phyloP scores from a whole-genome alignment of 2,329 filamentous ascomycete genomes.

The Botrytis porri region DNA sequence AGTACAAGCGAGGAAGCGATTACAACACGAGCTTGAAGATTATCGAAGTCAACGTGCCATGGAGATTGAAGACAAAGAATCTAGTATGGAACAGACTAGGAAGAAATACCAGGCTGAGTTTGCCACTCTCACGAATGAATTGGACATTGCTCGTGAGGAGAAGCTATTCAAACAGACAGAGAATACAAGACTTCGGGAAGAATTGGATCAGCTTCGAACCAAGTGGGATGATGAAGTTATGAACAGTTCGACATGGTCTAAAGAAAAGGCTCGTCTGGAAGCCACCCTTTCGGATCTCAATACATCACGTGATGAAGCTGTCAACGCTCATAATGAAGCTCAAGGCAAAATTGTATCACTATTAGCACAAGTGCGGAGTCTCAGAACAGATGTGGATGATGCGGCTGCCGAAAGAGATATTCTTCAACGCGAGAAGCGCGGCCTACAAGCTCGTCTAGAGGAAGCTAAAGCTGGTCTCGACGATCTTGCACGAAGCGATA shows the following conservation, averaged over 20 bases:
- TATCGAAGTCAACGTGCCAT: slow-evolving; percentile 93
- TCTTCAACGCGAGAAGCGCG: slow-evolving; percentile 84
- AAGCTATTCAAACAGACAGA: slow-evolving; percentile 81
- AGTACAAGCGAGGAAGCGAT: slow-evolving; percentile 84
- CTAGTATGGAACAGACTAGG: slow-evolving; percentile 91
- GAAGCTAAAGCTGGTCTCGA: slow-evolving; percentile 88
- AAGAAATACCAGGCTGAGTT: slow-evolving; percentile 97
- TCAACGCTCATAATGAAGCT: slow-evolving; percentile 89
- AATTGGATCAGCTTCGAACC: slow-evolving; percentile 87
- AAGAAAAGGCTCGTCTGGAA: slow-evolving; percentile 92
- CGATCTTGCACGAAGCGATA: slow-evolving; percentile 80
- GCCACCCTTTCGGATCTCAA: slow-evolving; percentile 84
- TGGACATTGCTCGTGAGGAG: slow-evolving; percentile 91
- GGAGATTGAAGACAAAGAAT: slow-evolving; percentile 95
- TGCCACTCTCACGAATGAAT: slow-evolving; percentile 81
- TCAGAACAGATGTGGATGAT: slow-evolving; percentile 84
- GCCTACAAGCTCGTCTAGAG: slow-evolving; percentile 76
- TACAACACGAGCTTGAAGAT: slow-evolving; percentile 96
- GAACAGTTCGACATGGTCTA: slow-evolving; percentile 97
- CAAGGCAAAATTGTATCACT: slow-evolving; percentile 90
- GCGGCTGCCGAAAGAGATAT: slow-evolving; percentile 80
- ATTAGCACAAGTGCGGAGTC: slow-evolving; percentile 80
- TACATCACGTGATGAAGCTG: slow-evolving; percentile 89
- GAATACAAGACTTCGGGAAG: slow-evolving; percentile 85
- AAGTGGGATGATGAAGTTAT: slow-evolving; percentile 99